phyloP scores from a whole-genome alignment of 495 filamentous ascomycete genomes.

The Bryoglossum gracile region DNA sequence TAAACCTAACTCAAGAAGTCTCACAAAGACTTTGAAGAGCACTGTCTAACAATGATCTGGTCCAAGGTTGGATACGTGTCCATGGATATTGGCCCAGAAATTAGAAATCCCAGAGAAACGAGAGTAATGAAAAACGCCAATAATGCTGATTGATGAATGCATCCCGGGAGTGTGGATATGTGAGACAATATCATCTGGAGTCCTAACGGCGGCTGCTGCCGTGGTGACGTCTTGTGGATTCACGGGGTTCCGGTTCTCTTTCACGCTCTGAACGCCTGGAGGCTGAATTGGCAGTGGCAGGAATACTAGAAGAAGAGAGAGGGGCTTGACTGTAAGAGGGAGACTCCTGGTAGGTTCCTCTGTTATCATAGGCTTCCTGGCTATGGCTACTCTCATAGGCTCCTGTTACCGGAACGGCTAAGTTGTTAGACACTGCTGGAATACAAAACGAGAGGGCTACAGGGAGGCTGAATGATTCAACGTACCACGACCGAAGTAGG shows the following conservation, averaged over 20 bases:
- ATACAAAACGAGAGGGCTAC: neutral
- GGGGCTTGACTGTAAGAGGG: conserved; percentile 11
- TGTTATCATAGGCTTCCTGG: conserved; percentile 1
- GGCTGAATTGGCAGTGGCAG: conserved; percentile 5
- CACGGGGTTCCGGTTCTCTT: conserved; percentile 16
- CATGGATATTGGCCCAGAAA: conserved; percentile 16
- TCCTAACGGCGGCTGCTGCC: conserved; percentile 11
- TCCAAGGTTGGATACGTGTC: conserved; percentile 8
- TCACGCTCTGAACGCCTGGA: conserved; percentile 20
- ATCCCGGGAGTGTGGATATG: conserved; percentile 8
- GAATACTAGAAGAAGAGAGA: conserved; percentile 3
- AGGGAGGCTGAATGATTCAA: conserved; percentile 26
- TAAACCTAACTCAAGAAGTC: conserved; percentile 14
- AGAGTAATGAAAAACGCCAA: conserved; percentile 21
- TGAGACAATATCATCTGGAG: conserved; percentile 12
- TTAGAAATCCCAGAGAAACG: conserved; percentile 7
- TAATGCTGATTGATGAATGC: conserved; percentile 17
- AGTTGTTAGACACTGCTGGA: conserved; percentile 22
- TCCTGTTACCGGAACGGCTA: conserved; percentile 14
- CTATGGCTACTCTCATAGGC: conserved; percentile 1
- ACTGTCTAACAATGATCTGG: conserved; percentile 16
- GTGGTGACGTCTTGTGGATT: conserved; percentile 6
- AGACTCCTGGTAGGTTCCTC: conserved; percentile 9
- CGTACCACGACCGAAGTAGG: conserved; percentile 46
- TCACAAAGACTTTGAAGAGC: conserved; percentile 9